Conservation (phyloP, 495 filamentous ascomycete genomes). For the Penicillium egyptiacum region DNA sequence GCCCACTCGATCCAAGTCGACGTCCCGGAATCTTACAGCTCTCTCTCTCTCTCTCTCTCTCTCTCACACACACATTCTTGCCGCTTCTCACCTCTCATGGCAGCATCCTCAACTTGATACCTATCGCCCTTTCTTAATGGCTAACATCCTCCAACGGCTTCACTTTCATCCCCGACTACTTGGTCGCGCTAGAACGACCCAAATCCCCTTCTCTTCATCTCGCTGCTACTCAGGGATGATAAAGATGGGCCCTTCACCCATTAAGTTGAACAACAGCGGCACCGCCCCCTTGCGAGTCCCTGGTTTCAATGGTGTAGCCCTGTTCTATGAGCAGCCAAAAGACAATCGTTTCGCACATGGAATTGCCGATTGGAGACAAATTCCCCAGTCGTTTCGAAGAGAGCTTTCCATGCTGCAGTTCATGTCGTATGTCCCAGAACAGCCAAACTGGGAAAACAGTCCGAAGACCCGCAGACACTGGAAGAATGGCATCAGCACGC, state of each 20-base stretch:
- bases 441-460: slow-evolving; percentile 12
- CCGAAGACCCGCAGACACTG: slow-evolving; percentile 11
- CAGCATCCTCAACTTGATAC: slow-evolving; percentile 2
- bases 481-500: slow-evolving; percentile 14
- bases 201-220: slow-evolving; percentile 10
- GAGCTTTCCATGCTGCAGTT: slow-evolving; percentile 13
- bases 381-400: slow-evolving; percentile 1
- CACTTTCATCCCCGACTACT: slow-evolving; percentile 11
- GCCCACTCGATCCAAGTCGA: background rate
- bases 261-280: slow-evolving; percentile 17
- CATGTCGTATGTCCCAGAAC: slow-evolving; percentile 14
- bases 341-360: slow-evolving; percentile 16
- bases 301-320: slow-evolving; percentile 14
- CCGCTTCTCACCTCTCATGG: slow-evolving; percentile 1
- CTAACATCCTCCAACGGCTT: slow-evolving; percentile 12
- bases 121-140: slow-evolving; percentile 8
- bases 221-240: slow-evolving; percentile 8
- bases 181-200: slow-evolving; percentile 11
- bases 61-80: background rate
- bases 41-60: background rate
- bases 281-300: slow-evolving; percentile 16
- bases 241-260: slow-evolving; percentile 8
- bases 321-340: slow-evolving; percentile 14
- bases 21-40: background rate
- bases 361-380: slow-evolving; percentile 17